Conservation (phyloP, 2,329 filamentous ascomycete species). For the Aspergillus unguis region DNA sequence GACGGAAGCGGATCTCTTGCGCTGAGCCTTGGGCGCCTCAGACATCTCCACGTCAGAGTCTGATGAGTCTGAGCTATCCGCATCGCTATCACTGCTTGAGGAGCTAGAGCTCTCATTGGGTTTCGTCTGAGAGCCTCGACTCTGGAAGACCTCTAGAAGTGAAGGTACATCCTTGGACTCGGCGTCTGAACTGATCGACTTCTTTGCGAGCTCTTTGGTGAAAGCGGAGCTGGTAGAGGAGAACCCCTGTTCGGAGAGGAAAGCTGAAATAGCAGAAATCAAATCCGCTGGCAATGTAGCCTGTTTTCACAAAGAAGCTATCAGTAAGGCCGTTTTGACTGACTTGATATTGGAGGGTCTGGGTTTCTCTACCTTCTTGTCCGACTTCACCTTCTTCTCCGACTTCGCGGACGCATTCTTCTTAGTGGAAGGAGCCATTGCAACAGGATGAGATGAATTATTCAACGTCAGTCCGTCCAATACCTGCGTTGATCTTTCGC, state of each 20-base stretch:
- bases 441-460: slow-evolving; percentile 3
- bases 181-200: slow-evolving; percentile 20
- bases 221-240: slow-evolving; percentile 60
- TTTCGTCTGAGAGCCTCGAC: slow-evolving; percentile 22
- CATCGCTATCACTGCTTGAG: slow-evolving; percentile 19
- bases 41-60: slow-evolving; percentile 44
- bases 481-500: slow-evolving; percentile 10
- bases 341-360: background rate
- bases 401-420: slow-evolving; percentile 22
- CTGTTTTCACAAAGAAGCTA: slow-evolving; percentile 10
- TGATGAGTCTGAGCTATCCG: slow-evolving; percentile 32
- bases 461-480: background rate
- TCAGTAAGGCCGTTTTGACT: slow-evolving; percentile 6
- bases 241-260: slow-evolving; percentile 66
- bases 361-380: slow-evolving; percentile 20
- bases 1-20: slow-evolving; percentile 30
- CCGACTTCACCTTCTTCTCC: slow-evolving; percentile 21
- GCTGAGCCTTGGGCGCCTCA: slow-evolving; percentile 34
- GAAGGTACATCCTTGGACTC: slow-evolving; percentile 34
- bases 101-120: slow-evolving; percentile 11
- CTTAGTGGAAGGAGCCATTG: slow-evolving; percentile 29
- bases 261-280: slow-evolving; percentile 63
- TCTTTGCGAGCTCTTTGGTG: slow-evolving; percentile 54
- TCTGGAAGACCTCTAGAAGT: slow-evolving; percentile 41
- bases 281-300: slow-evolving; percentile 56